Percentiles rank a stretch among this genome's conserved stretches.
Evolutionary conservation across 768 basidiomycete species (phyloP).

Genomic region (Mycena leptocephala): DNA sequence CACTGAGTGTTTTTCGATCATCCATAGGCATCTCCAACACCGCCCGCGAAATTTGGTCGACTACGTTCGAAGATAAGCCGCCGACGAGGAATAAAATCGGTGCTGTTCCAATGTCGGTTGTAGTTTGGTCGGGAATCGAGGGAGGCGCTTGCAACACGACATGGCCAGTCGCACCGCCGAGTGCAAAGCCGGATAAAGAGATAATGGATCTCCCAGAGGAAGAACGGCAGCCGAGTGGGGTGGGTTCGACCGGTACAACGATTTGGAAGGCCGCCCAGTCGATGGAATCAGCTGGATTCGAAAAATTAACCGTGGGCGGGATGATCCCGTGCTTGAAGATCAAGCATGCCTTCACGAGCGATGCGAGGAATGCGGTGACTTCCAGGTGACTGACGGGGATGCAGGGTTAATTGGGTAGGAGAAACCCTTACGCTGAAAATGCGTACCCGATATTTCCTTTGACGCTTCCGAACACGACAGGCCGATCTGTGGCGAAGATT

Average conservation of each 20-base stretch:
- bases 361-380: constrained; percentile 2
- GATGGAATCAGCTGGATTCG: constrained; percentile 41
- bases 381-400: constrained; percentile 2
- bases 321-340: constrained; percentile 44
- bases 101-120: too few species aligned
- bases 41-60: not conserved
- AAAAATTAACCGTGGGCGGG: constrained; percentile 49
- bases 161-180: constrained; percentile 52
- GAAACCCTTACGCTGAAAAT: not conserved
- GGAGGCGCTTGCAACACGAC: constrained; percentile 43
- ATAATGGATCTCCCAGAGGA: constrained; percentile 40
- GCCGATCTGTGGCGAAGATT: constrained; percentile 37
- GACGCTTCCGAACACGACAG: constrained; percentile 47
- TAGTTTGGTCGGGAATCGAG: not conserved
- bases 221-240: constrained; percentile 33
- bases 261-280: constrained; percentile 44
- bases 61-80: not conserved
- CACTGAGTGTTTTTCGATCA: not conserved
- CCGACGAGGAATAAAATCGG: not conserved
- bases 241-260: constrained; percentile 39
- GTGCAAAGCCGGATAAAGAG: constrained; percentile 47
- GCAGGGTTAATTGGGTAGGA: constrained; percentile 13
- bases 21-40: not conserved
- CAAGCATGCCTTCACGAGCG: constrained; percentile 44
- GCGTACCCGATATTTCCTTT: constrained; percentile 54